These are phyloP conservation scores for Globisporangium nagaii DNA, from an alignment of 352 stramenopile genomes.

Conservation along the genomic window DNA sequence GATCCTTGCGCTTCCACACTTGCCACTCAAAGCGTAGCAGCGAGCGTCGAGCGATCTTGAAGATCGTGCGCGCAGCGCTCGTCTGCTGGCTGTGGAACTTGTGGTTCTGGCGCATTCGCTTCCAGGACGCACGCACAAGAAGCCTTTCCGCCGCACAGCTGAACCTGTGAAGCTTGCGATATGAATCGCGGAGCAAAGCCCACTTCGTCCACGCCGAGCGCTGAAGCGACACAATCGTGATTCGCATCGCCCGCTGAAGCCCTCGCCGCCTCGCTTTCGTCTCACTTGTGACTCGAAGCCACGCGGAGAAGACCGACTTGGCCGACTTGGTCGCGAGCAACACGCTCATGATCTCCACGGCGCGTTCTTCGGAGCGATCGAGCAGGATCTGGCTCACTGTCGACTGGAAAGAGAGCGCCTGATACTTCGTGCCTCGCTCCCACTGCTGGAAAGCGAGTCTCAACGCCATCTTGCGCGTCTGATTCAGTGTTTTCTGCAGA, in stretches of 20 bases:
- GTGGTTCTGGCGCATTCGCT: not conserved
- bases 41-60: not conserved
- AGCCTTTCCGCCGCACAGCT: not conserved
- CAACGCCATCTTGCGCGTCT: not conserved
- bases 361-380: conserved; percentile 2
- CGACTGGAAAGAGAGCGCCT: conserved; percentile 2
- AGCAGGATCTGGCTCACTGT: conserved; percentile 8
- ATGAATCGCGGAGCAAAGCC: not conserved
- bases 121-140: not conserved
- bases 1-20: conserved; percentile 8
- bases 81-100: not conserved
- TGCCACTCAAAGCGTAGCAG: conserved; percentile 8
- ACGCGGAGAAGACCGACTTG: not conserved
- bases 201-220: conserved; percentile 3
- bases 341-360: not conserved
- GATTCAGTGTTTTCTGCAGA: not conserved
- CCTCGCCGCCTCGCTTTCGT: not conserved
- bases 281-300: not conserved
- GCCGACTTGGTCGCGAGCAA: not conserved
- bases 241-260: not conserved
- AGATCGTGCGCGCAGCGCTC: not conserved
- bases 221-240: not conserved
- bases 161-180: not conserved
- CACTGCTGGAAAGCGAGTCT: not conserved
- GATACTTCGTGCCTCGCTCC: not conserved